Evolutionary conservation across 2,329 filamentous ascomycete genomes (phyloP), one percentile per base, ranked within the genome.

Genomic region (Xylariales sp.): DNA sequence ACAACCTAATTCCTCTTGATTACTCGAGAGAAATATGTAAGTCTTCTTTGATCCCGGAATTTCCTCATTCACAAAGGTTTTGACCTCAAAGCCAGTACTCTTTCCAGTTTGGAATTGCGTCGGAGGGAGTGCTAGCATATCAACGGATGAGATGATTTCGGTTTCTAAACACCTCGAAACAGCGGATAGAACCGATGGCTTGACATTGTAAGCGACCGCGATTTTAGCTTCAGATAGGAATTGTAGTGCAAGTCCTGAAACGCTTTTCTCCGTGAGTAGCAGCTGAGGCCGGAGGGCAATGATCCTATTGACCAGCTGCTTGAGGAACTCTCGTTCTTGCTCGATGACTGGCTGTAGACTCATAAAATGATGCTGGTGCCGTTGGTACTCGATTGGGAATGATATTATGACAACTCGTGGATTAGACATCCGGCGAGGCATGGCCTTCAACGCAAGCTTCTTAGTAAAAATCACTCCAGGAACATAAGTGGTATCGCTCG

Each of bases 401-500:
- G 94, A 95, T 65, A 99, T 91, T 71, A 99, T 93, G 56, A 97
- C 86, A 69, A 99, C 96, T 39, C 93, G 90, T 3, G 96, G 96
- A 62, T 93, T 91, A 12, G 86, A 80, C 69, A 98, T 96, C 70
- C 89, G 93, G 65, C 96, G 89, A 18, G 93, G 91, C 96, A 99
- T 99, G 79, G 92, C 97, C 78, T 99, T 99, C 60, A 98, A 83
- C 0, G 97, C 96, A 58, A 99, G 83, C 71, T 99, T 99, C 78
- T 99, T 99, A 12, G 94, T 96, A 78, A 99, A 99, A 1, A 99
- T 94, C 8, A 99, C 91, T 0, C 96, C 97, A 9, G 96, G 97
- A 16, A 98, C 91, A 78, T 99, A 99, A n/a, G 91, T 90, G 6
- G 95, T 98, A 79, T 99, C 95, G 30, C 93, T 90, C 18, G 95